Evolutionary conservation across 345 rosid species (phyloP), one percentile per base, ranked within the genome.

Genomic region (Gossypium herbaceum): DNA sequence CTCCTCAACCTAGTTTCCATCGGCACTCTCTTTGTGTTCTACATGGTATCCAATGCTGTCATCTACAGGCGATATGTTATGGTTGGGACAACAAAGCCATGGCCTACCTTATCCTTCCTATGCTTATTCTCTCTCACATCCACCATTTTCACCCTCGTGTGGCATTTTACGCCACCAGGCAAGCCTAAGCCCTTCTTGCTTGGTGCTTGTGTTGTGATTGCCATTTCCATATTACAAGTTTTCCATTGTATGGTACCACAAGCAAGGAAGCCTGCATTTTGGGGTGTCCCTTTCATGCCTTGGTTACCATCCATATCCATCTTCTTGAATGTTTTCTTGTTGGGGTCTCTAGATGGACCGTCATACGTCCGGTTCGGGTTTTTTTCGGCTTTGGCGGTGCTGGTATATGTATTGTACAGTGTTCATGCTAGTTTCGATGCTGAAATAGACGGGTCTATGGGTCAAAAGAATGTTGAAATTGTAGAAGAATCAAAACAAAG

Each of bases 221-320:
- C 88, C 6, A 66, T 88, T 12, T 84, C 83, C 20, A 74, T 85
- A n/a, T 48, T 84, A 9, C 87, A 84, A 57, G 76, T 91, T 2
- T 94, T 94, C 56, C 85, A 80, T 0, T 85, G 66, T 59, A 71
- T 73, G 65, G 92, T 90, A 59, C 94, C 89, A 11, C 94, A 91
- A 57, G 94, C 83, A 6, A 77, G 85, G 51, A 87, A 79, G 45
- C 98, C 98, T 0, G 93, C 91, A 79, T 83, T 94, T 44, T 94
- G 98, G 98, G 92, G 93, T 3, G 90, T 92, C 58, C 97, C 98
- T 0, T 78, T 89, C 65, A 94, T 94, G 98, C 98, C 98, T 2
- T 89, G 93, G 97, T 83, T 90, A 47, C 98, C 98, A 0, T 87
- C 92, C 24, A 74, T 82, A 12, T 94, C 98, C 9, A 88, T 94